phyloP scores from a whole-genome alignment of 164 flowering plant genomes.

The Akebia trifoliata region DNA sequence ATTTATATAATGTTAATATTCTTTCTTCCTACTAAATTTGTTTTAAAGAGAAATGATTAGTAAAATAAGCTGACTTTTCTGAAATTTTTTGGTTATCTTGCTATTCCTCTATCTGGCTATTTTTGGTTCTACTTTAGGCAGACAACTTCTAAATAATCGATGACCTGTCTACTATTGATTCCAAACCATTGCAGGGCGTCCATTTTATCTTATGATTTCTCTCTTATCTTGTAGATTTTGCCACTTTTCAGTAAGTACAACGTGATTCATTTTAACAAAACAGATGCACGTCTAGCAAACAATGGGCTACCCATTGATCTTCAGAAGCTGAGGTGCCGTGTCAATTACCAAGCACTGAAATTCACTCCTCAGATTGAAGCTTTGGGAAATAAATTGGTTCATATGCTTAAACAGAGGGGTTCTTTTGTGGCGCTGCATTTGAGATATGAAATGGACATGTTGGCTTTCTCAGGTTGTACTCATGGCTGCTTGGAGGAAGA shows the following conservation, averaged over 20 bases:
- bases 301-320: constrained; percentile 63
- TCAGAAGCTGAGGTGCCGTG: constrained; percentile 84
- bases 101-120: neutral
- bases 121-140: neutral
- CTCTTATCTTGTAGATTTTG: constrained; percentile 48
- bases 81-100: neutral
- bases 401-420: constrained; percentile 55
- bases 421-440: constrained; percentile 80
- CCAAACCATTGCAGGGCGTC: neutral
- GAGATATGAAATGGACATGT: constrained; percentile 95
- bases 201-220: neutral
- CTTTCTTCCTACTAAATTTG: no score
- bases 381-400: constrained; percentile 66
- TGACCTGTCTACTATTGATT: neutral
- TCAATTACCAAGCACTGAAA: constrained; percentile 76
- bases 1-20: neutral
- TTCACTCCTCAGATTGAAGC: constrained; percentile 74
- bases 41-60: no score
- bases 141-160: neutral
- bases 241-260: constrained; percentile 61
- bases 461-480: constrained; percentile 93
- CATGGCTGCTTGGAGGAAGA: constrained; percentile 69
- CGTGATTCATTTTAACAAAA: constrained; percentile 75
- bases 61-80: neutral
- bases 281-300: constrained; percentile 83